Evolutionary conservation across 2,329 filamentous ascomycete genomes (phyloP), one percentile per base, ranked within the genome.

Genomic region (Immersiporthe knoxdaviesiana): DNA sequence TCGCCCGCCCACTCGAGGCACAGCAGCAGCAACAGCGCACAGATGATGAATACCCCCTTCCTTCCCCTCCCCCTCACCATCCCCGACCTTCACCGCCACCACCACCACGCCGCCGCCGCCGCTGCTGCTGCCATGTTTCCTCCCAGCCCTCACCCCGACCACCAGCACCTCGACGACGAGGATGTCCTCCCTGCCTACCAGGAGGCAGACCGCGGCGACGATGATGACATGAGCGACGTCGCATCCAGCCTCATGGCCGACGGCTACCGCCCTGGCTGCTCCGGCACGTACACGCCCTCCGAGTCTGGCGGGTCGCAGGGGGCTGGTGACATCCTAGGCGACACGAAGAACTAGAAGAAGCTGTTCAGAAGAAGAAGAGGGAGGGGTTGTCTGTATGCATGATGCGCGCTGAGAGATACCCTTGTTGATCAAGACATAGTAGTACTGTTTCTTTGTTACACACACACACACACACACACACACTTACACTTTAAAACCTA

Each of bases 121-220:
- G 69, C 72, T 56, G 67, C 76, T n/a, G n/a, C n/a, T n/a, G n/a
- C 35, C n/a, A 76, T 73, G 58, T 78, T 76, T 70, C 44, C 44
- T 21, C 44, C 44, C 0, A 47, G 44, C 44, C 44, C 44, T 6
- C 44, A n/a, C 41, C 75, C 78, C 1, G 76, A 77, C 56, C 79
- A 73, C 74, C 61, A 74, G 73, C 24, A 76, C 78, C 5, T 7
- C 37, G 37, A 39, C 35, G 35, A 59, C 30, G 54, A 21, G 44
- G 82, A 83, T 69, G 75, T 75, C 44, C 78, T 83, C 8, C 83
- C 83, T 0, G 77, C 82, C 0, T 84, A 84, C 72, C 79, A 82
- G 27, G 77, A 78, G 37, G 73, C 74, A 10, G 70, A 71, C 60
- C 32, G 66, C 54, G 50, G 24, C 61, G 75, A 74, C 32, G 77